Evolutionary conservation across 2,329 filamentous ascomycete species (phyloP), one percentile per base, ranked within the genome.

Genomic region (Chaetomium sp.): DNA sequence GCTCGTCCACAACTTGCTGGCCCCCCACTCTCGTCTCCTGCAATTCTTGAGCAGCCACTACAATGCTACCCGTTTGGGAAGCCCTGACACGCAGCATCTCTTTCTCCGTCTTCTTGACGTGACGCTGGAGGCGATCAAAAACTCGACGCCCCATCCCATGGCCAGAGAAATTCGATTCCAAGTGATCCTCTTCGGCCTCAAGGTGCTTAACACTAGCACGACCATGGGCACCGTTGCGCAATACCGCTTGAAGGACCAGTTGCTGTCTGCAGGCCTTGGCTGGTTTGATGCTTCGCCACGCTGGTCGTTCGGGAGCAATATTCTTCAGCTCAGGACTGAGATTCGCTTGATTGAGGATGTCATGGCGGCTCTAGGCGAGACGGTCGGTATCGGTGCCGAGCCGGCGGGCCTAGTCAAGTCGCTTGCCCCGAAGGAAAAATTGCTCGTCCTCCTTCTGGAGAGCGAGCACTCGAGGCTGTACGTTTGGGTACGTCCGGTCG

Each of bases 291-390:
- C 88, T 69, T 81, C 91, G 6, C 92, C 93, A 16, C 87, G 88
- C 70, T 99, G 95, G 94, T 96, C 95, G 0, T 98, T 95, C 77
- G 95, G 95, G 63, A 95, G 94, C 72, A 99, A 97, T 74, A 86
- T 91, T 57, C 80, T 99, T 19, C 95, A 99, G 75, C 82, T 98
- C 59, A 98, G 96, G 80, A 94, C 96, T 0, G 95, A 99, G 77
- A 87, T 92, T 38, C 90, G 90, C 69, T 81, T 97, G 21, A 84
- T 98, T 47, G 83, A 84, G 7, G 93, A 97, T 74, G 88, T 97
- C 42, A 81, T 89, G 57, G 75, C 78, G 12, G 85, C 88, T 16
- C 78, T 99, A 67, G 87, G 87, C 67, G 82, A 80, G 2, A 84
- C 93, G 12, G 81, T 85, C 0, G 81, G 81, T 65, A 85, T 91